These are phyloP conservation scores for Penicillium macrosclerotiorum DNA, from an alignment of 495 filamentous ascomycete genomes.

Conservation along the genomic window DNA sequence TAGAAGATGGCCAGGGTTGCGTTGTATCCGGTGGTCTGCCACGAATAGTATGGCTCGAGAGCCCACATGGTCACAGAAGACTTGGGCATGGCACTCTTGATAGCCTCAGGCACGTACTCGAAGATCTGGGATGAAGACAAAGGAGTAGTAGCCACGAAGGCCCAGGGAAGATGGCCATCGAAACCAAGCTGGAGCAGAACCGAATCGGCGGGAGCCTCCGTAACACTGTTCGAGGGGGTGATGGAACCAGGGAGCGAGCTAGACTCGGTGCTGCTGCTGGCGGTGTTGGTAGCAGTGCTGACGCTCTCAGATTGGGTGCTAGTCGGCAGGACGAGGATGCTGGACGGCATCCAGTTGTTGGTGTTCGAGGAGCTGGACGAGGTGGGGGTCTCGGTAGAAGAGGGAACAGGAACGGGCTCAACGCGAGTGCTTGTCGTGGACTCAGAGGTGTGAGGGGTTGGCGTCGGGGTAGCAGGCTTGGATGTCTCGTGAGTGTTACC, in stretches of 20 bases:
- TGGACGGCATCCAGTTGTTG: slow-evolving; percentile 29
- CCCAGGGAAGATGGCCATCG: slow-evolving; percentile 73
- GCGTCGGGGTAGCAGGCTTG: slow-evolving; percentile 16
- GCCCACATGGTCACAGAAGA: slow-evolving; percentile 59
- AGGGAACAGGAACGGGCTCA: slow-evolving; percentile 22
- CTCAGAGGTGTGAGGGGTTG: slow-evolving; percentile 13
- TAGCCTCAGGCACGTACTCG: slow-evolving; percentile 68
- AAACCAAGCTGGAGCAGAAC: slow-evolving; percentile 83
- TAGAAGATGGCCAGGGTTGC: slow-evolving; percentile 77
- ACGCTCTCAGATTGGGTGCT: slow-evolving; percentile 23
- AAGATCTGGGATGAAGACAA: slow-evolving; percentile 86
- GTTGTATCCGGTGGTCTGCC: slow-evolving; percentile 65
- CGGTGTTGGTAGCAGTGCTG: slow-evolving; percentile 36
- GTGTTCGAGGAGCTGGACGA: slow-evolving; percentile 13
- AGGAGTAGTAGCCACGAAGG: slow-evolving; percentile 67
- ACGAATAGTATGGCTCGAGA: slow-evolving; percentile 77
- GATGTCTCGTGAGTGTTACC: slow-evolving; percentile 9
- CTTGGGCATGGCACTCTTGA: slow-evolving; percentile 60
- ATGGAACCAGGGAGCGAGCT: slow-evolving; percentile 72
- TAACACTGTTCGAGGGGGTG: slow-evolving; percentile 57
- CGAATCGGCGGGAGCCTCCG: slow-evolving; percentile 56
- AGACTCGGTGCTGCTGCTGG: slow-evolving; percentile 27
- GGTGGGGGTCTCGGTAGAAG: slow-evolving; percentile 13
- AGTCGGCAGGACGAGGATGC: slow-evolving; percentile 23
- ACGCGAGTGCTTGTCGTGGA: slow-evolving; percentile 20